Evolutionary conservation across 176 grass and related monocot genomes (phyloP), one percentile per base, ranked within the genome.

Genomic region (Juncus effusus): DNA sequence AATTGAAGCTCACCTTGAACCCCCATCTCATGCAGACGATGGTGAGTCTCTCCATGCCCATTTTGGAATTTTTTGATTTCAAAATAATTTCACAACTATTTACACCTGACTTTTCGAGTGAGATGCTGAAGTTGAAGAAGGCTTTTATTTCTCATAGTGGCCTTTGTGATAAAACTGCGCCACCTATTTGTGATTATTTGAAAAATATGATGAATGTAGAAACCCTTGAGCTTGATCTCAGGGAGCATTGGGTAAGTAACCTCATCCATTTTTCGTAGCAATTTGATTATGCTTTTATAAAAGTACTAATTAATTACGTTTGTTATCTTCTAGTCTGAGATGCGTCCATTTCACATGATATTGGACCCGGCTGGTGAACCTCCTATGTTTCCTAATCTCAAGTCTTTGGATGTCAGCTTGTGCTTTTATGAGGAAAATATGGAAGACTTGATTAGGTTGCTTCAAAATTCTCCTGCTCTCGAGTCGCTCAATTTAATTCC

Each of bases 371-470:
- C 51, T 13, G 57, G 40, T 40, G 7, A 70, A 7, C 51, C 7
- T 2, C 66, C 66, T 15, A 44, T 4, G 1, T 70, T 70, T 70
- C 38, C 67, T 58, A 16, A 56, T 70, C 54, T 70, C 37, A 70
- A 42, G 51, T 39, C 16, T 51, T 28, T 70, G 53, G 38, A 70
- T 56, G 7, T 58, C 13, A 44, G 3, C 3, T 19, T 54, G 12
- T 70, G 52, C 51, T 58, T 57, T 42, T 28, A 70, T 12, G 14
- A 70, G 52, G 13, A 42, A 7, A 70, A 56, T 3, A 56, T 42
- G 8, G 53, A 40, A 35, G 67, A 51, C 2, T n/a, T n/a, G n/a
- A n/a, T n/a, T n/a, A n/a, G n/a, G n/a, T n/a, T n/a, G n/a, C n/a
- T 70, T 10, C 9, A 57, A 41, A 37, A 70, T 58, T 70, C 13